Conservation (phyloP, 441 rosid species). For the Gossypium davidsonii region DNA sequence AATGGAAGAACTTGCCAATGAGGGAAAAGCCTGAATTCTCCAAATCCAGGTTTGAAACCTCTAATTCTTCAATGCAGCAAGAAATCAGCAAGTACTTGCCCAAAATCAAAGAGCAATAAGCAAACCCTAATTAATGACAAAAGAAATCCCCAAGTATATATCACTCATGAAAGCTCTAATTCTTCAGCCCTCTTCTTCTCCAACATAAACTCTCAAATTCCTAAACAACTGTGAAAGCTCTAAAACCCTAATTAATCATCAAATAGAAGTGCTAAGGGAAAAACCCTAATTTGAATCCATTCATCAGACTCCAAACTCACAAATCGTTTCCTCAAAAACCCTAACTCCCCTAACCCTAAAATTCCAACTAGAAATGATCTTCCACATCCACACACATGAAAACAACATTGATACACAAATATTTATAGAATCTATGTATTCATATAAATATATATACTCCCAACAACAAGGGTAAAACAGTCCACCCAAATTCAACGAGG, state of each 20-base stretch:
- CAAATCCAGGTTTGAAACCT: neutral
- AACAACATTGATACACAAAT: constrained; percentile 21
- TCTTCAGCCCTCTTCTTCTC: constrained; percentile 11
- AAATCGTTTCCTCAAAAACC: constrained; percentile 15
- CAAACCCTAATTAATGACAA: neutral
- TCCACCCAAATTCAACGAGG: constrained; percentile 40
- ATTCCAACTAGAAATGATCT: constrained; percentile 24
- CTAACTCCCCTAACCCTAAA: constrained; percentile 24
- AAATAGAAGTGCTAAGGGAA: constrained; percentile 17
- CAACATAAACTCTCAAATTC: constrained; percentile 11
- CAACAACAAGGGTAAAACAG: constrained; percentile 10
- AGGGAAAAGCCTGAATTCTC: neutral
- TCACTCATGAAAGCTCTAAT: constrained; percentile 2
- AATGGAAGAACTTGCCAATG: neutral
- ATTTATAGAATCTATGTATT: constrained; percentile 21
- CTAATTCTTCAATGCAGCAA: constrained; percentile 5
- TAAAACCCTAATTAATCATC: constrained; percentile 29
- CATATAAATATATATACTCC: constrained; percentile 18
- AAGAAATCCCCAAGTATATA: neutral
- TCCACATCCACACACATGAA: constrained; percentile 33
- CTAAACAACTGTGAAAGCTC: constrained; percentile 27
- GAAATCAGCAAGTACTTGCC: constrained; percentile 2
- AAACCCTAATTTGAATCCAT: constrained; percentile 31
- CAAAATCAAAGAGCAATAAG: constrained; percentile 1
- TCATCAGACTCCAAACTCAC: constrained; percentile 11